Conservation (phyloP, 768 basidiomycete species). For the Phlegmacium glaucopus region DNA sequence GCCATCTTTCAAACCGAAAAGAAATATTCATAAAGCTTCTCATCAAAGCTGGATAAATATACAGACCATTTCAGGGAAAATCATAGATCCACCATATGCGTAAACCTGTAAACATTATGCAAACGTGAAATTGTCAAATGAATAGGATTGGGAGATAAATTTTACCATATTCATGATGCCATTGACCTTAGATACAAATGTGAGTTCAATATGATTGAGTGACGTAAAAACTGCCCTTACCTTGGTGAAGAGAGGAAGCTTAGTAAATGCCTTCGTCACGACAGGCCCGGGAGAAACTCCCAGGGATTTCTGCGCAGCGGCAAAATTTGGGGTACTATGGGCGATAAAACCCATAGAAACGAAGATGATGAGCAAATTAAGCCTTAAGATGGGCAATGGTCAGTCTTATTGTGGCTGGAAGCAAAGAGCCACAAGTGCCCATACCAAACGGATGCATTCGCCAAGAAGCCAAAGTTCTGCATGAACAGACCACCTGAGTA, state of each 20-base stretch:
- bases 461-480: slow-evolving; percentile 46
- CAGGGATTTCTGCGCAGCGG: slow-evolving; percentile 35
- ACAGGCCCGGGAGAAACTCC: slow-evolving; percentile 30
- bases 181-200: slow-evolving; percentile 37
- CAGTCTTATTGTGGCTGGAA: too few species aligned
- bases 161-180: slow-evolving; percentile 60
- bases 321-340: slow-evolving; percentile 52
- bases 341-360: slow-evolving; percentile 59
- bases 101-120: slow-evolving; percentile 46
- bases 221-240: slow-evolving; percentile 7
- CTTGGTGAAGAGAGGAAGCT: slow-evolving; percentile 34
- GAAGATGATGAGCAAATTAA: slow-evolving; percentile 54
- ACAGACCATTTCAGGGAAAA: slow-evolving; percentile 42
- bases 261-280: slow-evolving; percentile 33
- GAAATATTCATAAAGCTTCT: slow-evolving; percentile 10
- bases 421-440: neutral
- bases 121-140: neutral
- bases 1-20: slow-evolving; percentile 45
- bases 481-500: slow-evolving; percentile 18
- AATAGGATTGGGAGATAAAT: neutral
- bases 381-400: slow-evolving; percentile 29
- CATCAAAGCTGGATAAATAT: neutral
- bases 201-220: too few species aligned
- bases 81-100: slow-evolving; percentile 52
- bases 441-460: slow-evolving; percentile 46